phyloP scores from a whole-genome alignment of 2,329 filamentous ascomycete species.

The Orbilia oligospora region DNA sequence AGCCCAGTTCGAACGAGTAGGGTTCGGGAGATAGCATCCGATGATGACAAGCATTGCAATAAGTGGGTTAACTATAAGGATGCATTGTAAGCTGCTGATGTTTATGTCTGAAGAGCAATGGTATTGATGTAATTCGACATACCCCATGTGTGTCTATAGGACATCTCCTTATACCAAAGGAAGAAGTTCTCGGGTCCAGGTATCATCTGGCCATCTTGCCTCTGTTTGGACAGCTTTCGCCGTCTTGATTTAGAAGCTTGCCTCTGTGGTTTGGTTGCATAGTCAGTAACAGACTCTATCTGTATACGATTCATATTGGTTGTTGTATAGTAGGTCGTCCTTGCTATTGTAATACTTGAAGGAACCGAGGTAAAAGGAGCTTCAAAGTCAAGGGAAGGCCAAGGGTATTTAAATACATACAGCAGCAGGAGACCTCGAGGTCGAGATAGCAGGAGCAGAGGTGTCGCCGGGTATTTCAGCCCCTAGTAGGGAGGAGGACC shows the following conservation, averaged over 20 bases:
- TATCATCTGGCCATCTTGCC: slow-evolving; percentile 57
- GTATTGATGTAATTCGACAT: slow-evolving; percentile 21
- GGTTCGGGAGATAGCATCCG: slow-evolving; percentile 80
- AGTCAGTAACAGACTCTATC: slow-evolving; percentile 36
- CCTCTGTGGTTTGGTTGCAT: slow-evolving; percentile 57
- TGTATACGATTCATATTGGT: slow-evolving; percentile 32
- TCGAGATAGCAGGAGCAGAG: slow-evolving; percentile 63
- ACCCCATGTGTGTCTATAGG: slow-evolving; percentile 65
- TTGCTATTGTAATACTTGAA: slow-evolving; percentile 9
- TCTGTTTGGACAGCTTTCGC: slow-evolving; percentile 62
- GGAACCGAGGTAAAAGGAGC: not conserved
- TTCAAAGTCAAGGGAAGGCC: not conserved
- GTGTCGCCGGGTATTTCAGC: slow-evolving; percentile 63
- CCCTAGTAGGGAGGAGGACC: slow-evolving; percentile 62
- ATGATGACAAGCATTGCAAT: slow-evolving; percentile 76
- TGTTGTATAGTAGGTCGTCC: slow-evolving; percentile 14
- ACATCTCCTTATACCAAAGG: slow-evolving; percentile 64
- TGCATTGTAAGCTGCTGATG: slow-evolving; percentile 3
- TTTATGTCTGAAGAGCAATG: not conserved
- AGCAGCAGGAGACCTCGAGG: slow-evolving; percentile 63
- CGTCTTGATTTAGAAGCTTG: slow-evolving; percentile 62
- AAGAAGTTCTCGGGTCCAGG: slow-evolving; percentile 60
- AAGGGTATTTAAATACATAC: slow-evolving; percentile 51
- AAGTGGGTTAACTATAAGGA: slow-evolving; percentile 73
- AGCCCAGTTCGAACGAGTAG: slow-evolving; percentile 82